phyloP scores from a whole-genome alignment of 2,329 filamentous ascomycete species.

The Triangularia verruculosa region DNA sequence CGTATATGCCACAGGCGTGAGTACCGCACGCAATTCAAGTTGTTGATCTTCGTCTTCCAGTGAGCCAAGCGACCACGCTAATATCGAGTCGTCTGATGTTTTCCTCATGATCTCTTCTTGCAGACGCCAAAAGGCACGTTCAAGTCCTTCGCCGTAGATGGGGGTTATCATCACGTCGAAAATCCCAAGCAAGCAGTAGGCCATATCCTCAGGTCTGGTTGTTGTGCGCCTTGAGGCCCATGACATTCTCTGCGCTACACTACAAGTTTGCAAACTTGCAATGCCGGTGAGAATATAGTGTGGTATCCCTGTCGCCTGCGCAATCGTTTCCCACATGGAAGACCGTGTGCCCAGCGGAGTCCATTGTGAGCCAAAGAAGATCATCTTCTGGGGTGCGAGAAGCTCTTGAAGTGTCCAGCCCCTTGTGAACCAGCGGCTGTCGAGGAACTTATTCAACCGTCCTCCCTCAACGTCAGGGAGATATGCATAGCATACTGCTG shows the following conservation, averaged over 20 bases:
- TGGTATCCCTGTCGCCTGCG: not conserved
- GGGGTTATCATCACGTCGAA: slow-evolving; percentile 15
- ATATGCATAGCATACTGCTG: slow-evolving; percentile 5
- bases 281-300: slow-evolving; percentile 4
- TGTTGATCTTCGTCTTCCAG: not conserved
- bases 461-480: not conserved
- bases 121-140: slow-evolving; percentile 10
- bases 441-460: not conserved
- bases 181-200: slow-evolving; percentile 17
- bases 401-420: slow-evolving; percentile 8
- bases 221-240: slow-evolving; percentile 14
- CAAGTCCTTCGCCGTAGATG: slow-evolving; percentile 12
- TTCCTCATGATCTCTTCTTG: slow-evolving; percentile 16
- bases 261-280: not conserved
- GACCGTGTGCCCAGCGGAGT: not conserved
- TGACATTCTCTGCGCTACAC: slow-evolving; percentile 18
- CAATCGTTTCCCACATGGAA: not conserved
- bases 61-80: slow-evolving; percentile 6
- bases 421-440: not conserved
- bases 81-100: slow-evolving; percentile 1
- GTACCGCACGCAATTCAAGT: not conserved
- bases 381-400: not conserved
- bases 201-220: slow-evolving; percentile 14
- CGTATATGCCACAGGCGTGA: not conserved
- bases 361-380: slow-evolving; percentile 1